Evolutionary conservation across 768 basidiomycete genomes (phyloP), one percentile per base, ranked within the genome.

Genomic region (Mycena albidolilacea): DNA sequence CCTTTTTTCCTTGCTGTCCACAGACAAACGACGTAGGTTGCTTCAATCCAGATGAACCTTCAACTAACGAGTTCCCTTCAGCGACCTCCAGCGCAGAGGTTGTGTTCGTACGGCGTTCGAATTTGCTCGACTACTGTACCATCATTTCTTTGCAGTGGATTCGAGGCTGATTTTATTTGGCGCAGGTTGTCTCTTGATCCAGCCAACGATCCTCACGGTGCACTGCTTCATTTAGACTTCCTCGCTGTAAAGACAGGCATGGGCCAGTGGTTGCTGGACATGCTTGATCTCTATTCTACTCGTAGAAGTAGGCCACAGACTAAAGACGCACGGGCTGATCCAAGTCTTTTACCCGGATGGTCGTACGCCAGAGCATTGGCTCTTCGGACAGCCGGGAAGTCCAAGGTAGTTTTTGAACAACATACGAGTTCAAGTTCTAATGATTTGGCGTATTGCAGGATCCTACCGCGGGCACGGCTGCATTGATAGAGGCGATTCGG

Each of bases 1-100:
- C 95, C 96, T 0, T 95, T 99, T 82, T 98, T 93, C 84, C 89
- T 97, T 7, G 96, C 95, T 1, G 73, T 98, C 1, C 95, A 96
- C 76, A 88, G 96, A 68, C 92, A 95, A 78, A 88, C 97, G 2
- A 89, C 90, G 93, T 96, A 81, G 73, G 93, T 79, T 69, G 48
- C 92, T 66, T 15, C 30, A 10, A 19, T 38, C n/a, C 7, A 63
- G 17, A 17, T 7, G 2, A 14, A 52, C 21, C 11, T 44, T 71
- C 14, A 46, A 69, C 37, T 21, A 43, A 64, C 60, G 30, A 41
- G 52, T 58, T 21, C n/a, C 41, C 46, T 30, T 9, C 75, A 96
- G 95, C 10, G 94, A 97, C 75, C 86, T 98, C 6, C 92, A 94
- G 69, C 90, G 95, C n/a, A 86, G 97, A 50, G 98, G 97, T 0